Conservation (phyloP, 2,329 filamentous ascomycete genomes). For the Fusarium pseudonygamai region DNA sequence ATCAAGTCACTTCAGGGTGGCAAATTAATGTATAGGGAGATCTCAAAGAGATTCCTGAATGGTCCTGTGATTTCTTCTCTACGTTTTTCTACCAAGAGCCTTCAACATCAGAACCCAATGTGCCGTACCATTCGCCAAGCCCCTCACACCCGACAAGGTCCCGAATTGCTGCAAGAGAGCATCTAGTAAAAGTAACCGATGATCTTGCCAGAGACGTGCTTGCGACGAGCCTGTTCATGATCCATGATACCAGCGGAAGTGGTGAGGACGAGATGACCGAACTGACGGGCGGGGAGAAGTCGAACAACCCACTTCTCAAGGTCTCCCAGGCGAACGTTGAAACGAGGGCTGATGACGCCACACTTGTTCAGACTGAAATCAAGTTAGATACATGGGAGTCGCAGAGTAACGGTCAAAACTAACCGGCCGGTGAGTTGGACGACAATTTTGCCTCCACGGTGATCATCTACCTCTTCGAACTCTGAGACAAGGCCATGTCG, state of each 20-base stretch:
- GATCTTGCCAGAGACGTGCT: neutral
- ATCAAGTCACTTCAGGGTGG: neutral
- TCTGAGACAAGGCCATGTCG: rapidly evolving
- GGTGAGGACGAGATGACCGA: neutral
- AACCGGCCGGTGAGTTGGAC: neutral
- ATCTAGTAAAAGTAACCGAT: neutral
- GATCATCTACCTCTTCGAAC: neutral
- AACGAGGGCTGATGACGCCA: neutral
- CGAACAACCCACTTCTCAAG: neutral
- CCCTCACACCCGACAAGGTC: neutral
- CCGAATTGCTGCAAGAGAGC: neutral
- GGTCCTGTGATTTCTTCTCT: neutral
- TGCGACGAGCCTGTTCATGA: neutral
- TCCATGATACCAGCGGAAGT: neutral
- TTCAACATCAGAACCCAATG: neutral
- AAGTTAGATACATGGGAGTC: neutral
- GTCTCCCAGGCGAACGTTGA: neutral
- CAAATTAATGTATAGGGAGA: neutral
- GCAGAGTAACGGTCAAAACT: neutral
- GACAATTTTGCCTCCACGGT: neutral
- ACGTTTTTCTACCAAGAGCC: neutral
- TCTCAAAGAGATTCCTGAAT: neutral
- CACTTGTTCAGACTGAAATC: neutral
- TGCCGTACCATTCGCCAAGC: neutral
- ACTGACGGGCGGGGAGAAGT: neutral